Percentiles rank a stretch among this genome's conserved stretches.
phyloP scores from a whole-genome alignment of 768 basidiomycete genomes.

The Hygrocybe punicea region DNA sequence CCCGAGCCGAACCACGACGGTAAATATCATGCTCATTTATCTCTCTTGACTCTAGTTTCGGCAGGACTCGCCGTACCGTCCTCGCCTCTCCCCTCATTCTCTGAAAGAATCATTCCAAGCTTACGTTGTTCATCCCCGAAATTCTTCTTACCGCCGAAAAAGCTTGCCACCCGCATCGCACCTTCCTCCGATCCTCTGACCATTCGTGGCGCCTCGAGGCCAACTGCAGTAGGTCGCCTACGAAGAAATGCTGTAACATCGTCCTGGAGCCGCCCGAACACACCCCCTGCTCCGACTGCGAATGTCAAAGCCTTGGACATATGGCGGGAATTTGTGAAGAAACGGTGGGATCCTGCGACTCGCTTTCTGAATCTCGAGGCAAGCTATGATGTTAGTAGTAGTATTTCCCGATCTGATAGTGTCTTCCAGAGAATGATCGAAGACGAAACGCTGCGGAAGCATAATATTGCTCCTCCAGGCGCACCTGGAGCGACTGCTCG shows the following conservation, averaged over 20 bases:
- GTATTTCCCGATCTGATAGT: constrained; percentile 4
- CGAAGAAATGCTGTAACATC: constrained; percentile 56
- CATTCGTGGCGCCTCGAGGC: constrained; percentile 63
- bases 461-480: constrained; percentile 71
- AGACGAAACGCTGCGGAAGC: constrained; percentile 70
- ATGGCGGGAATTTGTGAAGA: constrained; percentile 74
- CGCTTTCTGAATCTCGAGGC: constrained; percentile 83
- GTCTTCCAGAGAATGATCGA: constrained; percentile 63
- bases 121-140: constrained; percentile 19
- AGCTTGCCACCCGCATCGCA: constrained; percentile 32
- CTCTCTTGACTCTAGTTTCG: constrained; percentile 7
- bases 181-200: constrained; percentile 53
- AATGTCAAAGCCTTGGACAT: constrained; percentile 50
- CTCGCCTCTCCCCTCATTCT: constrained; percentile 9
- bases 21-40: constrained; percentile 52
- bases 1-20: constrained; percentile 53
- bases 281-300: constrained; percentile 18
- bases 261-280: constrained; percentile 3
- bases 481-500: constrained; percentile 54
- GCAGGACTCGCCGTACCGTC: background rate
- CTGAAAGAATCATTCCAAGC: background rate
- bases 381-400: constrained; percentile 28
- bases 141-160: constrained; percentile 33
- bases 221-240: constrained; percentile 48
- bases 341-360: constrained; percentile 64